A percentile compares a stretch with the other conserved stretches of the same genome.
These are phyloP conservation scores for Collybia sp. DNA, from an alignment of 768 basidiomycete genomes.

Conservation along the genomic window DNA sequence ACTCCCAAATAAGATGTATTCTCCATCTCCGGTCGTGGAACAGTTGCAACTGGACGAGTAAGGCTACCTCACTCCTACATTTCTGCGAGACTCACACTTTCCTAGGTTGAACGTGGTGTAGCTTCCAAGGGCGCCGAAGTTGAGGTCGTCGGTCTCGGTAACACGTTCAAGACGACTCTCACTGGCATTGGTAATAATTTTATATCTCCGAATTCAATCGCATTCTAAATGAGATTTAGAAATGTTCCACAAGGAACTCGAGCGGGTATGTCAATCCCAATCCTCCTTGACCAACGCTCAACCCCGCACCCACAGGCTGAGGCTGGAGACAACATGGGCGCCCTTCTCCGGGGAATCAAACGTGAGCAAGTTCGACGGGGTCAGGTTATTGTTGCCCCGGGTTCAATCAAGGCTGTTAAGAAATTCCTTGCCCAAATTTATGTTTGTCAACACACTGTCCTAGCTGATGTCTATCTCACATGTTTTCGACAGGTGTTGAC, in stretches of 20 bases:
- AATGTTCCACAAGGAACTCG: constrained; percentile 99
- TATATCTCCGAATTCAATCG: not conserved
- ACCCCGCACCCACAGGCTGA: constrained; percentile 55
- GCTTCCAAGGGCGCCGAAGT: constrained; percentile 91
- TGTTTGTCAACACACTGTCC: constrained; percentile 30
- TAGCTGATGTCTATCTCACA: not conserved
- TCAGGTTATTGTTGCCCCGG: constrained; percentile 85
- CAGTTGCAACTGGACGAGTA: constrained; percentile 92
- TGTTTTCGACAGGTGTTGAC: constrained; percentile 57
- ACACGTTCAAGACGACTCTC: constrained; percentile 81
- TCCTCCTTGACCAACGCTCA: not conserved
- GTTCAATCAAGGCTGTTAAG: constrained; percentile 90
- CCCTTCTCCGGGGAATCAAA: constrained; percentile 93
- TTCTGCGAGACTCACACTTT: not conserved
- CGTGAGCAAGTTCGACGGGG: constrained; percentile 94
- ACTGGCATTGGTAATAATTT: constrained; percentile 76
- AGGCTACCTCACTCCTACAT: constrained; percentile 16
- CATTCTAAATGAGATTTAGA: constrained; percentile 41
- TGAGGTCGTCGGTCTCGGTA: constrained; percentile 86
- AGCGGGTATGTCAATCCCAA: constrained; percentile 57
- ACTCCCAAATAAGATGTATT: constrained; percentile 60
- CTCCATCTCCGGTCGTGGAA: constrained; percentile 97
- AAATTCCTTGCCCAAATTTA: constrained; percentile 95
- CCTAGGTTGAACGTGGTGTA: constrained; percentile 85
- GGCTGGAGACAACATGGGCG: constrained; percentile 99